Conservation (phyloP, 2,329 filamentous ascomycete genomes). For the Colletotrichum limetticola region DNA sequence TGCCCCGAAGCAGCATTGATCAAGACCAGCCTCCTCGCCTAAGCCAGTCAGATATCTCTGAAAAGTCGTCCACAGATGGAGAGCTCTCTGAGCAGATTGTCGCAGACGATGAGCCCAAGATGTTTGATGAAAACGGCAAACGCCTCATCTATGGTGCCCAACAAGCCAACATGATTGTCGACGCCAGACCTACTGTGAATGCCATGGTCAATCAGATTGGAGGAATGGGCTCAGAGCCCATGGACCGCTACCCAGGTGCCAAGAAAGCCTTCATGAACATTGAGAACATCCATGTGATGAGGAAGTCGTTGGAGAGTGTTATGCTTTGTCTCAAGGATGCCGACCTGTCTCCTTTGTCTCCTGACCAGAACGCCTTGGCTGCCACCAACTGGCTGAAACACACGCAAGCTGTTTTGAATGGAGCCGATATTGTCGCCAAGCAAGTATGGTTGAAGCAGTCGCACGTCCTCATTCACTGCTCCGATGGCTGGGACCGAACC, state of each 20-base stretch:
- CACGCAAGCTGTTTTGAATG: constrained; percentile 84
- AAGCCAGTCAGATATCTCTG: constrained; percentile 63
- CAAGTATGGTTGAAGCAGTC: constrained; percentile 93
- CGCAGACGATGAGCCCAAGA: constrained; percentile 53
- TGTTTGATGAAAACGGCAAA: constrained; percentile 69
- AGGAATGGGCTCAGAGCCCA: constrained; percentile 94
- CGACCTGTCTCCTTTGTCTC: constrained; percentile 84
- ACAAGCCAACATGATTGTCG: constrained; percentile 93
- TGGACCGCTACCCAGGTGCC: constrained; percentile 95
- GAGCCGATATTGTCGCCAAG: constrained; percentile 83
- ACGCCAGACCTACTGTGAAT: constrained; percentile 93
- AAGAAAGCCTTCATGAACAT: constrained; percentile 94
- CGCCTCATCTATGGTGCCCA: constrained; percentile 88
- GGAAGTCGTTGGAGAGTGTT: constrained; percentile 87
- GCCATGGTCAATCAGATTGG: constrained; percentile 94
- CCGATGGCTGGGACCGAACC: constrained; percentile 97
- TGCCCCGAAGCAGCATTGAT: constrained; percentile 48
- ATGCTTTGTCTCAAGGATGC: constrained; percentile 92
- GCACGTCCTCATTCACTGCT: constrained; percentile 96
- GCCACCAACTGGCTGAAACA: constrained; percentile 94
- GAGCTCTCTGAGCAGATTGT: constrained; percentile 69
- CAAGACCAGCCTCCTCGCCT: constrained; percentile 53
- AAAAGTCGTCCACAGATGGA: constrained; percentile 49
- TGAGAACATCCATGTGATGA: constrained; percentile 99
- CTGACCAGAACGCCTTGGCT: constrained; percentile 81